Conservation (phyloP, 2,329 filamentous ascomycete genomes). For the Fusarium palustre region DNA sequence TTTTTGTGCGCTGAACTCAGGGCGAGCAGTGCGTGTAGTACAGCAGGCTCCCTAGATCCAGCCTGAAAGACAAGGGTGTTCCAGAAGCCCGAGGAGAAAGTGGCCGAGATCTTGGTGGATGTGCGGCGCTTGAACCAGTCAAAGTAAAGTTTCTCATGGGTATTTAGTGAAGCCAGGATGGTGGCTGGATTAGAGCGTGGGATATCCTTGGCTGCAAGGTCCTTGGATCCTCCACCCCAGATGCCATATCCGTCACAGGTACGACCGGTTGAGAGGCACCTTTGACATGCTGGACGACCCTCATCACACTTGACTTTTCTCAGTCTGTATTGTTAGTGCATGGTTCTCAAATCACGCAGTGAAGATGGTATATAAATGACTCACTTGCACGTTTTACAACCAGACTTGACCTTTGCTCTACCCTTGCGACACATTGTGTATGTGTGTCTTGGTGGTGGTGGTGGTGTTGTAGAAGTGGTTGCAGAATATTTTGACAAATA, state of each 20-base stretch:
- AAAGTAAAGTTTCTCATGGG: constrained; percentile 32
- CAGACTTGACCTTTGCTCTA: constrained; percentile 36
- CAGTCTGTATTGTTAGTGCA: constrained; percentile 2
- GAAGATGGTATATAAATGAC: background rate
- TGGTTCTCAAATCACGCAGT: background rate
- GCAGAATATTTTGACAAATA: background rate
- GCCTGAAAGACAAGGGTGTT: constrained; percentile 53
- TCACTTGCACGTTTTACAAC: constrained; percentile 40
- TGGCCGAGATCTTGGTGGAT: constrained; percentile 52
- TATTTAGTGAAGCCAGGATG: constrained; percentile 7
- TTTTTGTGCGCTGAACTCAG: constrained; percentile 52
- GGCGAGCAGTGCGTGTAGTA: constrained; percentile 56
- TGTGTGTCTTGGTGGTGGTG: background rate
- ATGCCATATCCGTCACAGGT: constrained; percentile 39
- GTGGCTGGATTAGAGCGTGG: background rate
- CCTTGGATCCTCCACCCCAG: constrained; percentile 34
- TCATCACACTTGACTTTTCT: constrained; percentile 41
- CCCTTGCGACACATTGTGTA: constrained; percentile 23
- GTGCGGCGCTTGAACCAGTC: constrained; percentile 53
- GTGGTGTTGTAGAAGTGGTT: background rate
- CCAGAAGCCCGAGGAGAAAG: constrained; percentile 55
- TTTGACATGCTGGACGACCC: constrained; percentile 31
- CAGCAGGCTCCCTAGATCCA: constrained; percentile 52
- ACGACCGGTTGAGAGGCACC: constrained; percentile 37
- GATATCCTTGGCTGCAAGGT: constrained; percentile 2